Conservation (phyloP, 768 basidiomycete genomes). For the Boletus tomentosulus region DNA sequence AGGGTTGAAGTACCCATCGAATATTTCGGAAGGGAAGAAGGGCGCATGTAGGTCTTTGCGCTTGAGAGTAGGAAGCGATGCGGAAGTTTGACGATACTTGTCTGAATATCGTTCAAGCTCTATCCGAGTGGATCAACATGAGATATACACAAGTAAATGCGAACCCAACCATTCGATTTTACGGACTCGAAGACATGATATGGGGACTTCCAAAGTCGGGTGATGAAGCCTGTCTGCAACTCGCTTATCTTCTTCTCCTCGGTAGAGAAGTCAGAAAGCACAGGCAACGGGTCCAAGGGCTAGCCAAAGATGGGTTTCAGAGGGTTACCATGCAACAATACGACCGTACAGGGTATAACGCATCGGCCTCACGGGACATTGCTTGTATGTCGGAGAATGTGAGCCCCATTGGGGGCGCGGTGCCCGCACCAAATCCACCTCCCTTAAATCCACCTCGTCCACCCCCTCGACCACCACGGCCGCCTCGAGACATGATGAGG, state of each 20-base stretch:
- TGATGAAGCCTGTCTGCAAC: constrained; percentile 62
- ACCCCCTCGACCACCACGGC: constrained; percentile 48
- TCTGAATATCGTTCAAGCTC: constrained; percentile 82
- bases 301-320: constrained; percentile 31
- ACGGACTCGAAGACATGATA: constrained; percentile 73
- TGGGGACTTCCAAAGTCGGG: constrained; percentile 61
- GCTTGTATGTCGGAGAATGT: constrained; percentile 77
- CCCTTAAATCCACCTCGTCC: constrained; percentile 63
- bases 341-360: constrained; percentile 73
- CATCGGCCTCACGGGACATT: constrained; percentile 70
- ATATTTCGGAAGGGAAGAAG: constrained; percentile 75
- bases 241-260: constrained; percentile 65
- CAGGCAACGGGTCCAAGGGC: constrained; percentile 62
- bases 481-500: constrained; percentile 46
- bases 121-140: constrained; percentile 24
- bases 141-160: neutral
- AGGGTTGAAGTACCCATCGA: constrained; percentile 78
- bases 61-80: constrained; percentile 62
- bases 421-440: constrained; percentile 33
- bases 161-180: constrained; percentile 53
- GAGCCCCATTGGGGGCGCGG: constrained; percentile 70
- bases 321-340: constrained; percentile 14
- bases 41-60: constrained; percentile 65
- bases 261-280: constrained; percentile 59
- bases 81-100: constrained; percentile 64